A percentile compares a stretch with the other conserved stretches of the same genome.
phyloP scores from a whole-genome alignment of 1,284 basidiomycete genomes.

The Peniophora sp. region DNA sequence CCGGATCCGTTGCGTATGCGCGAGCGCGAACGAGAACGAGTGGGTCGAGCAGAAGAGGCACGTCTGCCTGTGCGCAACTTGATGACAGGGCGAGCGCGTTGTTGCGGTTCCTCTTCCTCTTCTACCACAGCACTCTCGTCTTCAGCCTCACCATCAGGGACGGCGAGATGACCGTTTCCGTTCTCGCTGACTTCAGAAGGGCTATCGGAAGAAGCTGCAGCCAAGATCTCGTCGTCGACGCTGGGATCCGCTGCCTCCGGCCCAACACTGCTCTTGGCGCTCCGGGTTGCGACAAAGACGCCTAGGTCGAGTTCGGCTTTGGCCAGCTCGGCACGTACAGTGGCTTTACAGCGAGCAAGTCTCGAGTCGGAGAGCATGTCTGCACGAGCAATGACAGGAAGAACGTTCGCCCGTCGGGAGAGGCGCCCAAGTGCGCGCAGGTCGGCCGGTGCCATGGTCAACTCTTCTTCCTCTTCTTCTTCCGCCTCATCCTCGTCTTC shows the following conservation, averaged over 20 bases:
- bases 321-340: slow-evolving; percentile 54
- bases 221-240: slow-evolving; percentile 17
- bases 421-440: slow-evolving; percentile 69
- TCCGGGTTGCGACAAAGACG: slow-evolving; percentile 36
- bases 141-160: slow-evolving; percentile 18
- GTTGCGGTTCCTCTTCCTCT: slow-evolving; percentile 35
- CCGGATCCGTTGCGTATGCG: slow-evolving; percentile 54
- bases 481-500: slow-evolving; percentile 34
- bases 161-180: slow-evolving; percentile 16
- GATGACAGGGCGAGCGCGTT: slow-evolving; percentile 61
- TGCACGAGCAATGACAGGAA: slow-evolving; percentile 69
- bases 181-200: slow-evolving; percentile 15
- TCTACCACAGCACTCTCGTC: slow-evolving; percentile 16
- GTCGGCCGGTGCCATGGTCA: slow-evolving; percentile 68
- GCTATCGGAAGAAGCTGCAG: slow-evolving; percentile 14
- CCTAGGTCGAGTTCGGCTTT: slow-evolving; percentile 64
- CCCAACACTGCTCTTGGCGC: slow-evolving; percentile 4
- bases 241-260: slow-evolving; percentile 8
- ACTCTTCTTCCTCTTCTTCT: slow-evolving; percentile 26
- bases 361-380: slow-evolving; percentile 74
- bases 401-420: slow-evolving; percentile 60
- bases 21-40: slow-evolving; percentile 60
- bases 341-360: slow-evolving; percentile 56
- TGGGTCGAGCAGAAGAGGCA: slow-evolving; percentile 24
- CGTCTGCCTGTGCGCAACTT: slow-evolving; percentile 49